Evolutionary conservation across 1,139 yeast genomes (phyloP).

Genomic region (Saccharomyces pastorianus): DNA sequence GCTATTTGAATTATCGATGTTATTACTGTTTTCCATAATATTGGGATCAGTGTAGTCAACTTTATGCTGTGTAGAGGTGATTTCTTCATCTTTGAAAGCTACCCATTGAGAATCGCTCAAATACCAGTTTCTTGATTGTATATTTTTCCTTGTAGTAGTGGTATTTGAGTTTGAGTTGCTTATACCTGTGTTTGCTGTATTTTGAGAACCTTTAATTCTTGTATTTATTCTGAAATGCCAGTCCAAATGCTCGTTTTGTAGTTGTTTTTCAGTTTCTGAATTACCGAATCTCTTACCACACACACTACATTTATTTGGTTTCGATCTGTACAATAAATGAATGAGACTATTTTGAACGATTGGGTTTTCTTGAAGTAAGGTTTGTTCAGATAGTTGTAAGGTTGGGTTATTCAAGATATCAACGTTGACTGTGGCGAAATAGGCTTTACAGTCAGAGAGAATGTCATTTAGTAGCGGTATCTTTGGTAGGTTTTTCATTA

Average conservation of each 20-base stretch:
- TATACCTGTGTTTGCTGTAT: constrained; percentile 34
- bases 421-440: constrained; percentile 24
- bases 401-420: constrained; percentile 27
- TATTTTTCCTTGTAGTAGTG: constrained; percentile 25
- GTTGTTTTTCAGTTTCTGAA: constrained; percentile 49
- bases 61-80: constrained; percentile 32
- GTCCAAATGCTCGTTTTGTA: constrained; percentile 65
- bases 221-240: constrained; percentile 95
- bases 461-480: constrained; percentile 22
- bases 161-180: constrained; percentile 8
- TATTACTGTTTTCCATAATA: not conserved
- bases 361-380: constrained; percentile 19
- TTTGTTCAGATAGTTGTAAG: constrained; percentile 25
- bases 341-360: constrained; percentile 22
- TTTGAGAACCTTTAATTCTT: constrained; percentile 45
- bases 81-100: constrained; percentile 58
- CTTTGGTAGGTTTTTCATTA: constrained; percentile 19
- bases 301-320: constrained; percentile 76
- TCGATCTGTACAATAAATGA: constrained; percentile 31
- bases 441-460: constrained; percentile 27
- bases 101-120: constrained; percentile 69
- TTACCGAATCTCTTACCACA: constrained; percentile 83
- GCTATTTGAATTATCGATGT: not conserved
- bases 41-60: not conserved
- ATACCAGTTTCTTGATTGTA: constrained; percentile 77